Conservation (phyloP, 371 early-diverging fungal species). For the Mortierella sp. region DNA sequence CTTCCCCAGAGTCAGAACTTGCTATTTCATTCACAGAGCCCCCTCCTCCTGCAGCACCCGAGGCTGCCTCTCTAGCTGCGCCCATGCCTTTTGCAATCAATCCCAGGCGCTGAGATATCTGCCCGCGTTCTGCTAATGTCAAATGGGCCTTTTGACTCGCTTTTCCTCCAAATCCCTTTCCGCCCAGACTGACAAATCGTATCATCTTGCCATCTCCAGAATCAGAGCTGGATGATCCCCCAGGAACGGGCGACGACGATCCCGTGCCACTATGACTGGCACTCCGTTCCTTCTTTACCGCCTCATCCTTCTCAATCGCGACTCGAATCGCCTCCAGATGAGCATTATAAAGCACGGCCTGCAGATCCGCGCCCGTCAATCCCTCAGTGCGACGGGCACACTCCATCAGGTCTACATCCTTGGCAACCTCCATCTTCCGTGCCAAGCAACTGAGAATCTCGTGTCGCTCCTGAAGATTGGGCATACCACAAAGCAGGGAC, state of each 20-base stretch:
- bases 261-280: conserved; percentile 13
- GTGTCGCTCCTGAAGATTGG: conserved; percentile 74
- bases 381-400: conserved; percentile 80
- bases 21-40: conserved; percentile 4
- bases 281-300: conserved; percentile 55
- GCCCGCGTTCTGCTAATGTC: conserved; percentile 71
- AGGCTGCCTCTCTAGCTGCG: conserved; percentile 23
- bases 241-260: conserved; percentile 37
- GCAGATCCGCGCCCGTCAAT: conserved; percentile 94
- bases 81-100: conserved; percentile 64
- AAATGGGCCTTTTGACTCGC: conserved; percentile 56
- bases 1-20: no score
- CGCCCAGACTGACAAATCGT: conserved; percentile 51
- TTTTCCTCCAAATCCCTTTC: conserved; percentile 35
- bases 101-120: conserved; percentile 67
- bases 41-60: conserved; percentile 7
- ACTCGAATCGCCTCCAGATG: conserved; percentile 92
- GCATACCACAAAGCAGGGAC: conserved; percentile 89
- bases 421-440: conserved; percentile 71
- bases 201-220: conserved; percentile 37
- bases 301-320: conserved; percentile 63
- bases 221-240: conserved; percentile 16
- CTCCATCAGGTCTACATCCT: conserved; percentile 64
- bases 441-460: conserved; percentile 78
- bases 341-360: conserved; percentile 92